Percentiles rank a stretch among this genome's conserved stretches.
Conservation (phyloP, 2,329 filamentous ascomycete genomes). For the Sarocladiaceae sp. region DNA sequence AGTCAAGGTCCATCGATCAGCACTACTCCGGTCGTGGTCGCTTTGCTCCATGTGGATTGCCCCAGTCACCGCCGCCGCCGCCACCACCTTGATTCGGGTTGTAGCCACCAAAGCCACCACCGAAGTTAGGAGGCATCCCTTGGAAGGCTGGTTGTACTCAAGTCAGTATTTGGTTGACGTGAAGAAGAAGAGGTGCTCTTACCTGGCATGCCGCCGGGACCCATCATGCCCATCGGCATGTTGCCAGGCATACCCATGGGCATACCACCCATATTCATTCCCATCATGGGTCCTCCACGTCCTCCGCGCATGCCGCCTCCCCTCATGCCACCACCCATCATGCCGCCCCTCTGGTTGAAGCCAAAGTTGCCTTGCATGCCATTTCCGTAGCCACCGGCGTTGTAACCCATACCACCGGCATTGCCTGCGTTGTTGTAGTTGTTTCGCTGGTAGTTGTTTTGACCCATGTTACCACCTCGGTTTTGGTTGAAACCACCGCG, state of each 20-base stretch:
- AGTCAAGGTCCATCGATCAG: background rate
- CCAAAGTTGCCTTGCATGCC: conserved; percentile 41
- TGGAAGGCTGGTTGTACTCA: conserved; percentile 49
- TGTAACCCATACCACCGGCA: conserved; percentile 33
- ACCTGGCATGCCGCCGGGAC: conserved; percentile 35
- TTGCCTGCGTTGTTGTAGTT: conserved; percentile 34
- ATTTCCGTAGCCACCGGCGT: conserved; percentile 17
- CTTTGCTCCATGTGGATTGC: conserved; percentile 79
- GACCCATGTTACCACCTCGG: conserved; percentile 38
- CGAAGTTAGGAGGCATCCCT: conserved; percentile 64
- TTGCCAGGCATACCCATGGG: conserved; percentile 54
- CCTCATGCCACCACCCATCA: conserved; percentile 36
- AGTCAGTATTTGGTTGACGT: conserved; percentile 12
- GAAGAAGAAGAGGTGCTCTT: conserved; percentile 13
- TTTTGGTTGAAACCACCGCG: conserved; percentile 30
- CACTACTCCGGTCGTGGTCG: conserved; percentile 65
- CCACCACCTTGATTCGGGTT: conserved; percentile 39
- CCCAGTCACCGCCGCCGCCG: conserved; percentile 50
- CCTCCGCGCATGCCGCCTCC: conserved; percentile 46
- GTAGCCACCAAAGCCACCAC: conserved; percentile 60
- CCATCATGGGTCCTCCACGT: conserved; percentile 45
- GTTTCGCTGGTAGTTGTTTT: conserved; percentile 35
- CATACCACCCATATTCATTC: conserved; percentile 43
- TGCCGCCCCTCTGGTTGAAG: conserved; percentile 36
- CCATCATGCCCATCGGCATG: conserved; percentile 51